Percentiles rank a stretch among this genome's conserved stretches.
Evolutionary conservation across 441 rosid genomes (phyloP).

Genomic region (Adansonia madagascariensis): DNA sequence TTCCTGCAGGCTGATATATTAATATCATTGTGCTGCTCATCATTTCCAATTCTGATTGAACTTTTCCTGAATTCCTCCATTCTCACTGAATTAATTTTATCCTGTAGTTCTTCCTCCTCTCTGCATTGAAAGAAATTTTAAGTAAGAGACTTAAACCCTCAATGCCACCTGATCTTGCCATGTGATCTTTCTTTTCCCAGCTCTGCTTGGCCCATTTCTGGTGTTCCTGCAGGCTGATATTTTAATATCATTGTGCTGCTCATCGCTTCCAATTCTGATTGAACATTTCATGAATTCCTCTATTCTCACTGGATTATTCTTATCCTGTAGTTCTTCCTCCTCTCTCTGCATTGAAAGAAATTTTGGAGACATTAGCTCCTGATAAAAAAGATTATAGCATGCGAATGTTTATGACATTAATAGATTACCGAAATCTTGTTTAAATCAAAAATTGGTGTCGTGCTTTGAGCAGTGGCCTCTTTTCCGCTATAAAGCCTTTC

Average conservation of each 20-base stretch:
- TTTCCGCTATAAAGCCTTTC: conserved; percentile 50
- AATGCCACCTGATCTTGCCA: conserved; percentile 96
- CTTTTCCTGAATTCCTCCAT: conserved; percentile 47
- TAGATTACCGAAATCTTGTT: conserved; percentile 80
- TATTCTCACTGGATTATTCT: conserved; percentile 36
- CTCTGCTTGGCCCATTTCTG: conserved; percentile 54
- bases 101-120: conserved; percentile 72
- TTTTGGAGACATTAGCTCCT: conserved; percentile 22
- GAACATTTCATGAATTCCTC: conserved; percentile 49
- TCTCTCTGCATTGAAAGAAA: conserved; percentile 55
- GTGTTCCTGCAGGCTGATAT: conserved; percentile 35
- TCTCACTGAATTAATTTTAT: conserved; percentile 37
- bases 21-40: conserved; percentile 51
- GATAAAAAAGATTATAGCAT: conserved; percentile 11
- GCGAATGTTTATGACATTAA: background rate
- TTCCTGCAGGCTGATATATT: conserved; percentile 42
- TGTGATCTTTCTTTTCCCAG: conserved; percentile 85
- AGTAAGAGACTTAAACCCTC: conserved; percentile 50
- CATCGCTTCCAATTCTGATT: conserved; percentile 46
- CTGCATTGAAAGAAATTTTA: conserved; percentile 42
- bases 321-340: conserved; percentile 64
- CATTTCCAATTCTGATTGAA: conserved; percentile 43
- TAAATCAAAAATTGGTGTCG: conserved; percentile 59
- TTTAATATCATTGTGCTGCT: conserved; percentile 52
- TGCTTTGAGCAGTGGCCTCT: conserved; percentile 41